A percentile compares a stretch with the other conserved stretches of the same genome.
These are phyloP conservation scores for Hawksworthiomyces lignivorus DNA, from an alignment of 2,329 filamentous ascomycete species.

Conservation along the genomic window DNA sequence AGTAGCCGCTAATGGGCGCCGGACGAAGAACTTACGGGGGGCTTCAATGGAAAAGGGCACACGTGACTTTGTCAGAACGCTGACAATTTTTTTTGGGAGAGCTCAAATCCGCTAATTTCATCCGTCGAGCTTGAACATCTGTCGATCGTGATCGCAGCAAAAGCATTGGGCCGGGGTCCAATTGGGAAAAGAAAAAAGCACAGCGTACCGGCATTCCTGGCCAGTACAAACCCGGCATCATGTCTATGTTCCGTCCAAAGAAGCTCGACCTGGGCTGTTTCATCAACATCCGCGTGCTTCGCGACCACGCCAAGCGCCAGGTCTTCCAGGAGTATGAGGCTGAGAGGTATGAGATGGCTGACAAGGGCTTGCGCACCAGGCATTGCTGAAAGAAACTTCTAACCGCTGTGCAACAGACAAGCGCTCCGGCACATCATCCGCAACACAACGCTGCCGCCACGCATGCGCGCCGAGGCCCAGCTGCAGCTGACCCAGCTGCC, in stretches of 20 bases:
- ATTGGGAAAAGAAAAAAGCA: too few species aligned
- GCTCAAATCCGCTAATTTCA: too few species aligned
- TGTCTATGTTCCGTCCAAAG: slow-evolving; percentile 85
- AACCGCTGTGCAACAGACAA: too few species aligned
- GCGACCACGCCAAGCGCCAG: slow-evolving; percentile 95
- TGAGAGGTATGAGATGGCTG: slow-evolving; percentile 57
- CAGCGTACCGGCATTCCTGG: background rate
- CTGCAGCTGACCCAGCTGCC: slow-evolving; percentile 93
- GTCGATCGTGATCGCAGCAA: too few species aligned
- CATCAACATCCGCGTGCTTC: slow-evolving; percentile 77
- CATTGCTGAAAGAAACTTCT: too few species aligned
- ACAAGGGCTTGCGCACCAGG: too few species aligned
- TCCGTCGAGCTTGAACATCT: too few species aligned
- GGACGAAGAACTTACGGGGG: too few species aligned
- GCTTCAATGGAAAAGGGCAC: too few species aligned
- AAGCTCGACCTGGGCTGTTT: slow-evolving; percentile 85
- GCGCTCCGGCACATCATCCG: slow-evolving; percentile 87
- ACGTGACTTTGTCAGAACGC: too few species aligned
- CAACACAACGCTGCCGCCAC: slow-evolving; percentile 76
- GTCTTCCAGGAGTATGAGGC: slow-evolving; percentile 81
- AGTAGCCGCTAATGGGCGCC: slow-evolving; percentile 7
- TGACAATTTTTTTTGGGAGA: too few species aligned
- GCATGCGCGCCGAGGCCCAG: slow-evolving; percentile 84
- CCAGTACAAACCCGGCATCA: slow-evolving; percentile 32
- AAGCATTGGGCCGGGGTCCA: too few species aligned